Evolutionary conservation across 2,329 filamentous ascomycete species (phyloP).

Genomic region (Stagonosporopsis rhizophila): DNA sequence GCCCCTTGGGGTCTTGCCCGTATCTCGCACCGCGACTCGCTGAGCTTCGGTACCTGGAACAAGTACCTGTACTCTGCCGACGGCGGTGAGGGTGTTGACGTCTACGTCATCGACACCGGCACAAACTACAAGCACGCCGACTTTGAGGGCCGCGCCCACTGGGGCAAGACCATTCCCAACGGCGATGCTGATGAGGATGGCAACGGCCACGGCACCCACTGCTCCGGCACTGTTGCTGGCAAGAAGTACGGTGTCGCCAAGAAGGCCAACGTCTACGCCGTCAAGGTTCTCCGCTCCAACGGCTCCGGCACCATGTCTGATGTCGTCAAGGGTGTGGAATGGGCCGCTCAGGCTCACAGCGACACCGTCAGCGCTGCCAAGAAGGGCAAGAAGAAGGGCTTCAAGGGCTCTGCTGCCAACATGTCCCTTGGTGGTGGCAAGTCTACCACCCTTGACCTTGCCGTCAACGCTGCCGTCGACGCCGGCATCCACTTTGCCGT

Average conservation of each 20-base stretch:
- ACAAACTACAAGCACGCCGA: slow-evolving; percentile 94
- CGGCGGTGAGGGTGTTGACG: slow-evolving; percentile 96
- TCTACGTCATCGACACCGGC: slow-evolving; percentile 98
- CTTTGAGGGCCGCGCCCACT: slow-evolving; percentile 93
- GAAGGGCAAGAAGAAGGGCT: slow-evolving; percentile 89
- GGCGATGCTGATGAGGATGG: slow-evolving; percentile 89
- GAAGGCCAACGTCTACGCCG: slow-evolving; percentile 95
- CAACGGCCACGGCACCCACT: slow-evolving; percentile 98
- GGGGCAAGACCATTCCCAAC: slow-evolving; percentile 94
- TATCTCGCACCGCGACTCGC: slow-evolving; percentile 89
- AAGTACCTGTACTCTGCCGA: slow-evolving; percentile 94
- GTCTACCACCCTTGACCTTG: slow-evolving; percentile 86
- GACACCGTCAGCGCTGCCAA: slow-evolving; percentile 80
- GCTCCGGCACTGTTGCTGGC: slow-evolving; percentile 95
- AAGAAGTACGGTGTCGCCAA: slow-evolving; percentile 99
- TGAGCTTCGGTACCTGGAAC: slow-evolving; percentile 94
- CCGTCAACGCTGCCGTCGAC: slow-evolving; percentile 91
- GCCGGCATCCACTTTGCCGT: slow-evolving; percentile 97
- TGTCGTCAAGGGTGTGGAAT: slow-evolving; percentile 98
- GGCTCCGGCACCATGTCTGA: slow-evolving; percentile 98
- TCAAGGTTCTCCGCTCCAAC: slow-evolving; percentile 98
- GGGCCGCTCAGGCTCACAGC: slow-evolving; percentile 80
- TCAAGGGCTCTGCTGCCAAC: slow-evolving; percentile 99
- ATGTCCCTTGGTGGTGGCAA: slow-evolving; percentile 99
- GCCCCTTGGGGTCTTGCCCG: slow-evolving; percentile 98